These are phyloP conservation scores for Alternaria arbusti DNA, from an alignment of 2,329 filamentous ascomycete species.

Conservation along the genomic window DNA sequence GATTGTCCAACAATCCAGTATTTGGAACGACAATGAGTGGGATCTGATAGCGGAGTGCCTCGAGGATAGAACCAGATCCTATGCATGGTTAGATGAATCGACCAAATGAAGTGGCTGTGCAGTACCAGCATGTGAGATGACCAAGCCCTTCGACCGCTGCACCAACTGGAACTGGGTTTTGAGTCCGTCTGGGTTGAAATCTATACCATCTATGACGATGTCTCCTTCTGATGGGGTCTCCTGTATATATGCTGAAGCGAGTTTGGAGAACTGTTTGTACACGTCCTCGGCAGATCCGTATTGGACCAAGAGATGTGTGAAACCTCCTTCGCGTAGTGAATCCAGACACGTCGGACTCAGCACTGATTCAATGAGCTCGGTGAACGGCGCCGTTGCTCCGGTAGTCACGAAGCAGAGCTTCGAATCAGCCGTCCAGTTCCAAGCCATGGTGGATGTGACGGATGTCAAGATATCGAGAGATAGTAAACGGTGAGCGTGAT, in stretches of 20 bases:
- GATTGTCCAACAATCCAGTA: conserved; percentile 79
- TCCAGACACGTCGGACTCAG: conserved; percentile 68
- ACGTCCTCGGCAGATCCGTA: conserved; percentile 71
- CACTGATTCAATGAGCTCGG: conserved; percentile 70
- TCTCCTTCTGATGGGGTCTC: conserved; percentile 6
- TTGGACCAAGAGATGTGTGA: conserved; percentile 77
- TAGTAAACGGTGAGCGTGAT: neutral
- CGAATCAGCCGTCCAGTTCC: conserved; percentile 28
- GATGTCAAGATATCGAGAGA: neutral
- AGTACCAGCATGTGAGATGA: conserved; percentile 89
- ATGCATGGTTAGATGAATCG: conserved; percentile 2
- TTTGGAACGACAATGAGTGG: conserved; percentile 93
- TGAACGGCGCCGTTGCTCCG: conserved; percentile 88
- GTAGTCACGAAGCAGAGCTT: conserved; percentile 83
- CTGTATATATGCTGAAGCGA: conserved; percentile 22
- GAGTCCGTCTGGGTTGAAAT: conserved; percentile 68
- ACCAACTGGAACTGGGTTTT: conserved; percentile 63
- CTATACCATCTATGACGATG: conserved; percentile 64
- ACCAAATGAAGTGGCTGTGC: neutral
- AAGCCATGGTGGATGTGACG: conserved; percentile 20
- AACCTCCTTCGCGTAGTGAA: conserved; percentile 64
- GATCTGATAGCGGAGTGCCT: conserved; percentile 74
- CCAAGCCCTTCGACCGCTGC: conserved; percentile 68
- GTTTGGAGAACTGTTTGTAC: conserved; percentile 52
- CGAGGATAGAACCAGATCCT: conserved; percentile 91